These are phyloP conservation scores for Diplodia scrobiculata DNA, from an alignment of 2,329 filamentous ascomycete species.

Conservation along the genomic window DNA sequence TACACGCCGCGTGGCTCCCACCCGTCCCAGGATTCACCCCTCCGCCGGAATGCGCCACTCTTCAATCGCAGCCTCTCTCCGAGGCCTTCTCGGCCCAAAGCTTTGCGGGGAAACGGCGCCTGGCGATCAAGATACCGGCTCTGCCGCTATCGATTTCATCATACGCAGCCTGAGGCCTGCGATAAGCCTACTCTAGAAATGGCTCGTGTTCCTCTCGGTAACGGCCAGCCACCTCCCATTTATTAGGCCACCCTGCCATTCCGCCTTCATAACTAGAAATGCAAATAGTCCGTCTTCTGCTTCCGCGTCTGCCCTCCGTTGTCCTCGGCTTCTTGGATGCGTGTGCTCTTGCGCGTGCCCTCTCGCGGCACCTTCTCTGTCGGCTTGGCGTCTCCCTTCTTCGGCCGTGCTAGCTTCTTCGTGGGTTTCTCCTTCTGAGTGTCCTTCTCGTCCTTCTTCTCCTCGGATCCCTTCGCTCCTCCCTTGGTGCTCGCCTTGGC, in stretches of 20 bases:
- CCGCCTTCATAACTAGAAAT: neutral
- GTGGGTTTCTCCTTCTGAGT: neutral
- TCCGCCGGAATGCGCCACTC: neutral
- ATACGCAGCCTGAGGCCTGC: too few species aligned
- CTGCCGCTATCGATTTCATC: neutral
- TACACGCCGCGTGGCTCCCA: conserved; percentile 4
- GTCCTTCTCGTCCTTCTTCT: conserved; percentile 39
- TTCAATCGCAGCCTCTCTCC: too few species aligned
- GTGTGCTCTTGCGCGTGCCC: conserved; percentile 34
- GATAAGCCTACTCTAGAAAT: too few species aligned
- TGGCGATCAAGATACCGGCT: neutral
- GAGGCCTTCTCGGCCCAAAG: neutral
- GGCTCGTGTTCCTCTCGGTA: too few species aligned
- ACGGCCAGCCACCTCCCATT: too few species aligned
- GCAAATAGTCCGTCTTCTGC: conserved; percentile 11
- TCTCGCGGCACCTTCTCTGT: conserved; percentile 24
- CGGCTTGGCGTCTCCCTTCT: neutral
- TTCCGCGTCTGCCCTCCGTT: neutral
- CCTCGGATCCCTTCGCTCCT: conserved; percentile 24
- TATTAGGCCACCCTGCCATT: too few species aligned
- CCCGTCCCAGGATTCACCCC: neutral
- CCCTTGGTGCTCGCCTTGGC: conserved; percentile 22
- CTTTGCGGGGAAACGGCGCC: neutral
- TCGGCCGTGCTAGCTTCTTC: conserved; percentile 14
- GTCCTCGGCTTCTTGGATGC: conserved; percentile 25